Conservation (phyloP, 768 basidiomycete species). For the Podaxis pistillaris region DNA sequence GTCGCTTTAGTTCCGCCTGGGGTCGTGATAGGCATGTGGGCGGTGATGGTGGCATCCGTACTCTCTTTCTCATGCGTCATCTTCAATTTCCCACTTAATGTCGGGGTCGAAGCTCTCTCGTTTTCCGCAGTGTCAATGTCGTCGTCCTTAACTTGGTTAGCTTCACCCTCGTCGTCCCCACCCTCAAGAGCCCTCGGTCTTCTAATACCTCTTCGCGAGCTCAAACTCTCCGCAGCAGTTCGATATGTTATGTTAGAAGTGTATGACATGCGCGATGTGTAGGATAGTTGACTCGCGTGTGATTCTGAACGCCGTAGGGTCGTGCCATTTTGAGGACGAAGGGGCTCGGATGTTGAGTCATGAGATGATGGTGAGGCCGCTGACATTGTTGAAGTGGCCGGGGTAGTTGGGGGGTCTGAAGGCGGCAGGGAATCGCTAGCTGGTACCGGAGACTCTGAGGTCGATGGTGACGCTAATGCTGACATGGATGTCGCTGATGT, state of each 20-base stretch:
- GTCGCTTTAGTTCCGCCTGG: neutral
- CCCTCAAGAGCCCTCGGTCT: neutral
- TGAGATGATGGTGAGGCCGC: constrained; percentile 5
- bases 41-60: constrained; percentile 21
- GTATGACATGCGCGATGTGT: neutral
- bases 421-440: neutral
- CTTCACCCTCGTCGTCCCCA: neutral
- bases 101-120: constrained; percentile 17
- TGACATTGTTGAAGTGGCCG: neutral
- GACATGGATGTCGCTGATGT: neutral
- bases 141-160: neutral
- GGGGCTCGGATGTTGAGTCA: neutral
- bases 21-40: neutral
- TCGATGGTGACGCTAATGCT: neutral
- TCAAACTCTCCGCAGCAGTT: constrained; percentile 17
- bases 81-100: constrained; percentile 11
- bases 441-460: neutral
- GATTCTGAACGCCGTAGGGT: constrained; percentile 10
- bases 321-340: neutral
- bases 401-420: neutral
- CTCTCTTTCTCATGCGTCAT: constrained; percentile 16
- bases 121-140: neutral
- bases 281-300: constrained; percentile 11
- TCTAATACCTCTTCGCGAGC: constrained; percentile 2
- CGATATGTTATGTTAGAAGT: constrained; percentile 12